Percentiles rank a stretch among this genome's conserved stretches.
Evolutionary conservation across 495 filamentous ascomycete genomes (phyloP).

Genomic region (Cercophora samala): DNA sequence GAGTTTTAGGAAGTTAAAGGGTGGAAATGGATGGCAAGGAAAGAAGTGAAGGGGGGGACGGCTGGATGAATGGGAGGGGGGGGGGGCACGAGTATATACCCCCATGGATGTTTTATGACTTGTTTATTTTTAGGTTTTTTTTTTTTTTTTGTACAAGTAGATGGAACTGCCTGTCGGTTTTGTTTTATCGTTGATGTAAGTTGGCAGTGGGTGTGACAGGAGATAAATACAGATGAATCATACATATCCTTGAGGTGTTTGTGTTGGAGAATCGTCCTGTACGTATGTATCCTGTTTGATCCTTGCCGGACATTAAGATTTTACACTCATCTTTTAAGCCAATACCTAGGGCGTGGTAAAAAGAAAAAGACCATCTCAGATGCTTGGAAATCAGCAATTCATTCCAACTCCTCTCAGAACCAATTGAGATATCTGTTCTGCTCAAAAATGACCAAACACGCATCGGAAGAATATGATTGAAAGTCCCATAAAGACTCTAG

Average conservation of each 20-base stretch:
- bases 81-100: neutral
- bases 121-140: neutral
- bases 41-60: neutral
- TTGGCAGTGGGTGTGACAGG: neutral
- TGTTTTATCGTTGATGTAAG: neutral
- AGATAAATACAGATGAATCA: neutral
- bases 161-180: neutral
- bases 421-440: too few relatives aligned
- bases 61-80: neutral
- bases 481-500: too few relatives aligned
- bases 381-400: too few relatives aligned
- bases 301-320: too few relatives aligned
- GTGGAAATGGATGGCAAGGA: neutral
- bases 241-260: neutral
- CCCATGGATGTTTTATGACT: neutral
- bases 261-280: too few relatives aligned
- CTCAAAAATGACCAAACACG: too few relatives aligned
- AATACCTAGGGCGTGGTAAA: too few relatives aligned
- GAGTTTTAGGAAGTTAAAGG: neutral
- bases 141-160: neutral
- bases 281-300: too few relatives aligned
- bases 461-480: too few relatives aligned
- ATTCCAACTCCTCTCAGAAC: too few relatives aligned
- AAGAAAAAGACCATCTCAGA: too few relatives aligned
- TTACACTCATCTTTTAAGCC: too few relatives aligned